phyloP scores from a whole-genome alignment of 2,329 filamentous ascomycete genomes.

The Eutypella sp. region DNA sequence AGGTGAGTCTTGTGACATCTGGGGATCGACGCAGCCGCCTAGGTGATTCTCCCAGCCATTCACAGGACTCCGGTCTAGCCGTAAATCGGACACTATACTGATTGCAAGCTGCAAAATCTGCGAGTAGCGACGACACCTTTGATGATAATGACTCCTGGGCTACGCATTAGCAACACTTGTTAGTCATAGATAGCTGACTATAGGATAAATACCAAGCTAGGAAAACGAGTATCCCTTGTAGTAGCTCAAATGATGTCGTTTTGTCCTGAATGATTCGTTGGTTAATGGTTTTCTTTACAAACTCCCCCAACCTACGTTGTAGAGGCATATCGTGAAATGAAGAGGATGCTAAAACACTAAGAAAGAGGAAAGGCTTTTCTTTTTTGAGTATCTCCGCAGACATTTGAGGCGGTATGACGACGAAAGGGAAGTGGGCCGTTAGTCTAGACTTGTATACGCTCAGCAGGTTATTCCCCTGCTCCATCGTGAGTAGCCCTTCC shows the following conservation, averaged over 20 bases:
- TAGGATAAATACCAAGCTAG: slow-evolving; percentile 3
- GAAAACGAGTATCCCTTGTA: slow-evolving; percentile 6
- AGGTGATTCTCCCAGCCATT: background rate
- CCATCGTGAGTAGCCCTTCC: slow-evolving; percentile 1
- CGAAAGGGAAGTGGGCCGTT: slow-evolving; percentile 6
- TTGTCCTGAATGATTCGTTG: background rate
- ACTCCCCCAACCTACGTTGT: slow-evolving; percentile 2
- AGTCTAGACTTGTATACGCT: slow-evolving; percentile 2
- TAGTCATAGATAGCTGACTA: background rate
- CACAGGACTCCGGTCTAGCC: slow-evolving; percentile 2
- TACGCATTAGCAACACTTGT: background rate
- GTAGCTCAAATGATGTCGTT: slow-evolving; percentile 1
- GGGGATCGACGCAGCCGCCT: background rate
- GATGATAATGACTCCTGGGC: slow-evolving; percentile 5
- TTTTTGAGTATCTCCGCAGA: slow-evolving; percentile 2
- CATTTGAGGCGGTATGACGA: slow-evolving; percentile 1
- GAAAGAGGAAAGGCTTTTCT: slow-evolving; percentile 6
- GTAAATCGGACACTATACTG: slow-evolving; percentile 5
- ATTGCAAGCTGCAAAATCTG: slow-evolving; percentile 7
- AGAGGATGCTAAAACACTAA: slow-evolving; percentile 1
- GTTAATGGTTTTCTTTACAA: background rate
- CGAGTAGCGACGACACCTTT: slow-evolving; percentile 1
- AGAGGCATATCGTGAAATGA: slow-evolving; percentile 1
- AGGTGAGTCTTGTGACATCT: background rate
- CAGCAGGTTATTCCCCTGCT: background rate